These are phyloP conservation scores for Xylaria cubensis DNA, from an alignment of 495 filamentous ascomycete species.

Conservation along the genomic window DNA sequence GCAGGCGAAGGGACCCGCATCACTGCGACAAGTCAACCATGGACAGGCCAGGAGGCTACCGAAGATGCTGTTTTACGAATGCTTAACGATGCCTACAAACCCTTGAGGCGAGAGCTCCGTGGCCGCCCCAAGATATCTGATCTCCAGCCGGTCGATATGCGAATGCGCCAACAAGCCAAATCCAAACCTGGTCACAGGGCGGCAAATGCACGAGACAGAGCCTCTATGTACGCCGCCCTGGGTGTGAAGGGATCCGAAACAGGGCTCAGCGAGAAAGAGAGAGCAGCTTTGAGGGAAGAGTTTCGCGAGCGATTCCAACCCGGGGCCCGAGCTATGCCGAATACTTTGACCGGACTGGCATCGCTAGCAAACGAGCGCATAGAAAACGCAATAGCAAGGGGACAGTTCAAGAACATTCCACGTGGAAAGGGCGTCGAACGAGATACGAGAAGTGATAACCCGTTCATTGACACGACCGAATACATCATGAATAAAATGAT, in stretches of 20 bases:
- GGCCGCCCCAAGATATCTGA: constrained; percentile 57
- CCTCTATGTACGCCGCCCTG: constrained; percentile 71
- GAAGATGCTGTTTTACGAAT: constrained; percentile 85
- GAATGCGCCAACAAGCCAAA: constrained; percentile 53
- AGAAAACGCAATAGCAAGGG: constrained; percentile 89
- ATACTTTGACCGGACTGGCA: constrained; percentile 77
- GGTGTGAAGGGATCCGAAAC: constrained; percentile 57
- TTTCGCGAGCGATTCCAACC: constrained; percentile 82
- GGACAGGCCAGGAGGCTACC: constrained; percentile 77
- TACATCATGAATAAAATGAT: constrained; percentile 99
- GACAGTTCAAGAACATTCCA: constrained; percentile 88
- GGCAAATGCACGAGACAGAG: constrained; percentile 80
- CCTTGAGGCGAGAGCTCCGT: constrained; percentile 57
- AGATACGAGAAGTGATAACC: constrained; percentile 82
- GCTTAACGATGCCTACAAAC: constrained; percentile 83
- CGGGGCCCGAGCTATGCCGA: constrained; percentile 75
- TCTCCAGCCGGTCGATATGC: constrained; percentile 64
- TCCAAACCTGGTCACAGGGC: constrained; percentile 62
- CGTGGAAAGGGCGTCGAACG: constrained; percentile 79
- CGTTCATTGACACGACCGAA: constrained; percentile 95
- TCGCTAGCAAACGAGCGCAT: constrained; percentile 92
- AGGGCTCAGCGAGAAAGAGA: constrained; percentile 70
- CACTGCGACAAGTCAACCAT: constrained; percentile 72
- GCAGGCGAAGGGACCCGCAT: constrained; percentile 77
- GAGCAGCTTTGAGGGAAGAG: constrained; percentile 69